These are phyloP conservation scores for Parathielavia hyrcaniae DNA, from an alignment of 495 filamentous ascomycete species.

Conservation along the genomic window DNA sequence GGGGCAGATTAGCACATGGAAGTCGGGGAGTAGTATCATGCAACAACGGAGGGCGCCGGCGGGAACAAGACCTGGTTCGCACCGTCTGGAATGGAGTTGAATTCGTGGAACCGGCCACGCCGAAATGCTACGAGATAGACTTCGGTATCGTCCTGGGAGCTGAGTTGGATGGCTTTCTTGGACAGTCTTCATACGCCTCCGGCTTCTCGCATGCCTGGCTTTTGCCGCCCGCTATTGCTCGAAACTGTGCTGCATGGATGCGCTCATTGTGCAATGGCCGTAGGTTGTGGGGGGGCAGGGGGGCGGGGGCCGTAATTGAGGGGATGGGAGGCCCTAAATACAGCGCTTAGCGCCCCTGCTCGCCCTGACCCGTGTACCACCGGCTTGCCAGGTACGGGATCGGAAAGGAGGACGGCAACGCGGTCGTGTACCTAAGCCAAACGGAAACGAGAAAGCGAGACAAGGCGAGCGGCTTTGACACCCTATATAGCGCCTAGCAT, in stretches of 20 bases:
- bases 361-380: not conserved
- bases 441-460: constrained; percentile 5
- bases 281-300: too few species aligned
- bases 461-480: not conserved
- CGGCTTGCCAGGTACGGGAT: not conserved
- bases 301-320: too few species aligned
- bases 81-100: too few species aligned
- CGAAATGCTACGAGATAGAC: constrained; percentile 6
- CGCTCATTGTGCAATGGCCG: too few species aligned
- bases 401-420: not conserved
- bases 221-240: not conserved
- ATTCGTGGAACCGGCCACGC: too few species aligned
- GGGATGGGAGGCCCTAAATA: constrained; percentile 2
- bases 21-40: too few species aligned
- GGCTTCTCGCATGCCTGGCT: constrained; percentile 2
- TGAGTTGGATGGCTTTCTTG: constrained; percentile 3
- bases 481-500: constrained; percentile 1
- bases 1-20: too few species aligned
- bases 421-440: not conserved
- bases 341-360: not conserved
- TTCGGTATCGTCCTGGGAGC: constrained; percentile 4
- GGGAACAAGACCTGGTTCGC: too few species aligned
- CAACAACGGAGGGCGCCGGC: too few species aligned
- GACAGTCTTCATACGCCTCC: constrained; percentile 9
- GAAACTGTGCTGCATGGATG: constrained; percentile 1